These are phyloP conservation scores for Colletotrichum nymphaeae DNA, from an alignment of 2,329 filamentous ascomycete genomes.

Conservation along the genomic window DNA sequence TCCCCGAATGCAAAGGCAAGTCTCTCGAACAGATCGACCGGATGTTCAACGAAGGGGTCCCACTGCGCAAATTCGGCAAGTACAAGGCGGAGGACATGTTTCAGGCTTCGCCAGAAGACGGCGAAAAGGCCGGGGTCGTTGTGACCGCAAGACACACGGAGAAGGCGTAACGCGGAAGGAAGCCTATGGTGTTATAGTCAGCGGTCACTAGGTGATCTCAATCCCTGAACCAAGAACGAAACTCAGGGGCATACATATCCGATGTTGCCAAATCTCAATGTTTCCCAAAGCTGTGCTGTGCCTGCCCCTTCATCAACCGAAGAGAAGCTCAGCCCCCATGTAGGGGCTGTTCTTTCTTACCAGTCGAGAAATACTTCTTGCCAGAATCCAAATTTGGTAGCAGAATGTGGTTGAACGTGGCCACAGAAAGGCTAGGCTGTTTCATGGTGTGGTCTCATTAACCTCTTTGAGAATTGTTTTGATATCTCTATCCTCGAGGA, in stretches of 20 bases:
- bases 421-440: background rate
- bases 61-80: slow-evolving; percentile 38
- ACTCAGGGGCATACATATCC: background rate
- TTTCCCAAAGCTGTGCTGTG: background rate
- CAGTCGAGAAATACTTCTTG: background rate
- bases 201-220: background rate
- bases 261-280: background rate
- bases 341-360: background rate
- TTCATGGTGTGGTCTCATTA: background rate
- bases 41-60: slow-evolving; percentile 36
- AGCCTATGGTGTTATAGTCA: background rate
- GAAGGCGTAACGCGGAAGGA: slow-evolving; percentile 13
- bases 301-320: background rate
- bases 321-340: background rate
- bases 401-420: background rate
- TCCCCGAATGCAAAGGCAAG: slow-evolving; percentile 40
- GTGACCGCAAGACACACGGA: slow-evolving; percentile 13
- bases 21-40: slow-evolving; percentile 42
- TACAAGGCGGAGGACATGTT: slow-evolving; percentile 20
- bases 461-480: background rate
- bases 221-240: background rate
- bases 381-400: background rate
- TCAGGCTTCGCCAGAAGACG: background rate
- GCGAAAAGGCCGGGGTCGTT: slow-evolving; percentile 8
- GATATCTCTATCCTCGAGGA: no score